phyloP scores from a whole-genome alignment of 495 filamentous ascomycete species.

The Xylaria venustula region DNA sequence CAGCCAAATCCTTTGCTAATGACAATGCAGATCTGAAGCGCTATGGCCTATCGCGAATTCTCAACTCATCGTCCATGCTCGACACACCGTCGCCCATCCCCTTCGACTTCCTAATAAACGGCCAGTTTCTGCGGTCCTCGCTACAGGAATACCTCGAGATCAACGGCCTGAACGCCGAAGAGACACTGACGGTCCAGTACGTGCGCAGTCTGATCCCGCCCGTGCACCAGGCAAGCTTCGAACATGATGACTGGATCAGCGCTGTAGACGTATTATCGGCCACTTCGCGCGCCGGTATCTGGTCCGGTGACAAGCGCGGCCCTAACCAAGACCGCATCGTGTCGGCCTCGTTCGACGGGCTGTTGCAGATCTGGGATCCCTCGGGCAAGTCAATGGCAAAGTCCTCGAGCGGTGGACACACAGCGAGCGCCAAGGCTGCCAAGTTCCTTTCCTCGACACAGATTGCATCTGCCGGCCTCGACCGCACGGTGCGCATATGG shows the following conservation, averaged over 20 bases:
- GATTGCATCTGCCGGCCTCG: conserved; percentile 77
- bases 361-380: conserved; percentile 84
- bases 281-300: conserved; percentile 60
- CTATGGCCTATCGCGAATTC: conserved; percentile 86
- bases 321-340: conserved; percentile 61
- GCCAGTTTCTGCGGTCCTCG: conserved; percentile 81
- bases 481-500: conserved; percentile 84
- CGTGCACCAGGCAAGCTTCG: conserved; percentile 77
- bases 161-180: conserved; percentile 85
- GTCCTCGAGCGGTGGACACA: conserved; percentile 71
- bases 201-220: conserved; percentile 88
- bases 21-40: conserved; percentile 65
- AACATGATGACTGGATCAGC: conserved; percentile 96
- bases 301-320: conserved; percentile 45
- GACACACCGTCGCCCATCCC: conserved; percentile 75
- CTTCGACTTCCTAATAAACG: conserved; percentile 94
- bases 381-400: conserved; percentile 75
- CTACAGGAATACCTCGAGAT: conserved; percentile 84
- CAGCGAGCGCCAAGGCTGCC: conserved; percentile 70
- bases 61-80: conserved; percentile 81
- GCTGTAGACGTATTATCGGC: conserved; percentile 80
- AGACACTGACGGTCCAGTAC: conserved; percentile 85
- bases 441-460: conserved; percentile 75
- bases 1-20: conserved; percentile 1
- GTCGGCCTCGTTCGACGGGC: conserved; percentile 87